Conservation (phyloP, 2,329 filamentous ascomycete species). For the Alternaria incomplexa region DNA sequence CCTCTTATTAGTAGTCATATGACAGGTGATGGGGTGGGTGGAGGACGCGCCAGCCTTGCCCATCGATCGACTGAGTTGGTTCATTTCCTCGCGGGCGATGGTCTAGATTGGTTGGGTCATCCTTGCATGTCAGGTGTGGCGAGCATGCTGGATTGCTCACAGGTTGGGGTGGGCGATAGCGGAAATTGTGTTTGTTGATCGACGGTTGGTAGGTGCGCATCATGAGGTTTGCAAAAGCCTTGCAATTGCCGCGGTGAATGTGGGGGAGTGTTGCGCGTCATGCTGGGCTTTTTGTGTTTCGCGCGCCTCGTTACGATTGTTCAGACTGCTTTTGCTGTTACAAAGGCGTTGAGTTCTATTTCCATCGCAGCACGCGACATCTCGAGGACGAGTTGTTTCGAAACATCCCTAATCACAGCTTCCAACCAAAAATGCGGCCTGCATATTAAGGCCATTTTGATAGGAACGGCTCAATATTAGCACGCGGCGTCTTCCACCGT, state of each 20-base stretch:
- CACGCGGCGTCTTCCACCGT: neutral
- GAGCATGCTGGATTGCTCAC: neutral
- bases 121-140: constrained; percentile 3
- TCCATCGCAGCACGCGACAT: neutral
- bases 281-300: neutral
- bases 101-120: constrained; percentile 1
- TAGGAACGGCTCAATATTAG: constrained; percentile 6
- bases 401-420: neutral
- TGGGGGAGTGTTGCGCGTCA: constrained; percentile 5
- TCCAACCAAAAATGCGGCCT: neutral
- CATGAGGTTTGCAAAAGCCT: neutral
- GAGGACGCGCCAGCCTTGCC: constrained; percentile 16
- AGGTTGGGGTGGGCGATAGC: constrained; percentile 6
- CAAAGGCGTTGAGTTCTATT: neutral
- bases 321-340: neutral
- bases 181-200: constrained; percentile 13
- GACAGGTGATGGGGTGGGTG: constrained; percentile 5
- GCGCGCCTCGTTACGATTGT: neutral
- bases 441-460: constrained; percentile 12
- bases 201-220: neutral
- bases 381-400: neutral
- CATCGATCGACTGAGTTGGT: neutral
- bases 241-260: neutral
- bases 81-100: constrained; percentile 6
- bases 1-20: constrained; percentile 19